Evolutionary conservation across 1,139 yeast genomes (phyloP).

Genomic region (Wickerhamomyces sp.): DNA sequence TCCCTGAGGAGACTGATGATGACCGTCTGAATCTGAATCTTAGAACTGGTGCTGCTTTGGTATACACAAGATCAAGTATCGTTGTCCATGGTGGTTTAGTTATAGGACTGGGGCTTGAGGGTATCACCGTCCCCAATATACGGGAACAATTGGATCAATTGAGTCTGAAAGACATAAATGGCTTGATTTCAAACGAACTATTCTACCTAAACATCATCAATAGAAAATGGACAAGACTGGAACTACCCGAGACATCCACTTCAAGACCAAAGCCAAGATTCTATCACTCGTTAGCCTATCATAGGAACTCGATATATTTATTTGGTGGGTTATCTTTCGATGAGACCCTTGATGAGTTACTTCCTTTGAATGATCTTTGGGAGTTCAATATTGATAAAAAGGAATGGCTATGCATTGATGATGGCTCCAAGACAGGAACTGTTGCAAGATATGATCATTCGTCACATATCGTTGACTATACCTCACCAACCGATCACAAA

Average conservation of each 20-base stretch:
- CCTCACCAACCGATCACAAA: constrained; percentile 38
- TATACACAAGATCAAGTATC: constrained; percentile 52
- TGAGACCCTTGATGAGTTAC: constrained; percentile 28
- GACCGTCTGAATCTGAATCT: constrained; percentile 36
- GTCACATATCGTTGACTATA: constrained; percentile 39
- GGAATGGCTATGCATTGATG: constrained; percentile 48
- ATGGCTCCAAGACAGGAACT: constrained; percentile 31
- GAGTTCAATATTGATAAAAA: constrained; percentile 47
- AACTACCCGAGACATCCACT: constrained; percentile 5
- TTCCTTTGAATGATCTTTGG: constrained; percentile 64
- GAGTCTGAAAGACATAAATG: constrained; percentile 2
- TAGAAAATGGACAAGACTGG: constrained; percentile 48
- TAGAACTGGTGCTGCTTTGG: constrained; percentile 63
- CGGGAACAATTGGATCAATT: constrained; percentile 9
- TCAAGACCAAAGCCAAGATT: constrained; percentile 49
- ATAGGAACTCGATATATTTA: constrained; percentile 46
- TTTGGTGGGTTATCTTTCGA: constrained; percentile 55
- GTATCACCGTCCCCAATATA: constrained; percentile 32
- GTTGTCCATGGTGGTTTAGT: constrained; percentile 68
- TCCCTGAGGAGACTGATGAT: constrained; percentile 25
- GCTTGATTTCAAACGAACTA: constrained; percentile 44
- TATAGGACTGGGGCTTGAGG: constrained; percentile 44
- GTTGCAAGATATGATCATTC: constrained; percentile 47
- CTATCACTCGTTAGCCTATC: constrained; percentile 51
- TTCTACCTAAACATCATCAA: constrained; percentile 54